These are phyloP conservation scores for Austroboletus eburneus DNA, from an alignment of 768 basidiomycete species.

Conservation along the genomic window DNA sequence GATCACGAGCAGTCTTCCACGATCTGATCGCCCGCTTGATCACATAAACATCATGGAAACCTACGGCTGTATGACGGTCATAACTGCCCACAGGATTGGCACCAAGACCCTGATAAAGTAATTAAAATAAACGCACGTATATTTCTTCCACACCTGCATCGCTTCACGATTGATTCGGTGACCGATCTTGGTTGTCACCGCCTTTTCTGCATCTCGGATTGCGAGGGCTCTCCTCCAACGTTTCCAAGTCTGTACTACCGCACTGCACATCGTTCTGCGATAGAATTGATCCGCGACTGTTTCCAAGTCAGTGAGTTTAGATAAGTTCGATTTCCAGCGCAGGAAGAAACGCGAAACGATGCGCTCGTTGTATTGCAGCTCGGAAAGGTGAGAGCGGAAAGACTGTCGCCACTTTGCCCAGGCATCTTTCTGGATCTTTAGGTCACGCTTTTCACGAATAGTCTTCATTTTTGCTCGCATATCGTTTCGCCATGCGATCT, in stretches of 20 bases:
- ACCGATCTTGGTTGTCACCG: slow-evolving; percentile 41
- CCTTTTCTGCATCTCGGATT: slow-evolving; percentile 42
- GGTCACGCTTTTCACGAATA: slow-evolving; percentile 53
- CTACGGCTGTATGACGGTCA: slow-evolving; percentile 40
- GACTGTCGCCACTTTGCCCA: slow-evolving; percentile 67
- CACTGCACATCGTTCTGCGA: slow-evolving; percentile 34
- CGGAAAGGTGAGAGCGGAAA: slow-evolving; percentile 47
- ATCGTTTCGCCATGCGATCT: slow-evolving; percentile 57
- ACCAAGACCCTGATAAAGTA: background rate
- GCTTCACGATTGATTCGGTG: slow-evolving; percentile 45
- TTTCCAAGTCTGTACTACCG: slow-evolving; percentile 45
- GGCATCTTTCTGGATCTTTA: slow-evolving; percentile 48
- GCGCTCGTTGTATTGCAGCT: slow-evolving; percentile 45
- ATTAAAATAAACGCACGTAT: slow-evolving; percentile 41
- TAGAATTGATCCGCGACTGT: slow-evolving; percentile 47
- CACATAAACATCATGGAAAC: slow-evolving; percentile 38
- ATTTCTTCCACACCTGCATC: slow-evolving; percentile 55
- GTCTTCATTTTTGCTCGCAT: slow-evolving; percentile 70
- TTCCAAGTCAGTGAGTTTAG: slow-evolving; percentile 41
- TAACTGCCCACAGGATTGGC: slow-evolving; percentile 34
- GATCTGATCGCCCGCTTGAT: slow-evolving; percentile 44
- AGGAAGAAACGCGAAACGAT: slow-evolving; percentile 42
- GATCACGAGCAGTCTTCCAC: slow-evolving; percentile 54
- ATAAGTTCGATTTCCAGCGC: slow-evolving; percentile 51
- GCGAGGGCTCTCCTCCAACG: slow-evolving; percentile 50